phyloP scores from a whole-genome alignment of 495 filamentous ascomycete species.

The Hyphodiscus hymeniophilus region DNA sequence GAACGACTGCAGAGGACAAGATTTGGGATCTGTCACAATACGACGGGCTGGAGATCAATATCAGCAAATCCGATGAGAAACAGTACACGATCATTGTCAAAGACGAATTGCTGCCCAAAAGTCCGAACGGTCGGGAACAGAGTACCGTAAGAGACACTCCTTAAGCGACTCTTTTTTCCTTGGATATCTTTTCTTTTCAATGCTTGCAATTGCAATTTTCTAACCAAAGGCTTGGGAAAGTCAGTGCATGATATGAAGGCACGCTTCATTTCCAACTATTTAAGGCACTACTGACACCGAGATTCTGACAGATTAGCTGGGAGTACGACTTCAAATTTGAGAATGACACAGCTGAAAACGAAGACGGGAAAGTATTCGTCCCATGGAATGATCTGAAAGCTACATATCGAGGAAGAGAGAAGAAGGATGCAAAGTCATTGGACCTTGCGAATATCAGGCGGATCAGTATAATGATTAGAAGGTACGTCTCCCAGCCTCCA shows the following conservation, averaged over 20 bases:
- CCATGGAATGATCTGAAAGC: conserved; percentile 56
- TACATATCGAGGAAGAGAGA: conserved; percentile 62
- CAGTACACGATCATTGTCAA: conserved; percentile 67
- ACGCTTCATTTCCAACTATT: too few species aligned
- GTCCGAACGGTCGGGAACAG: conserved; percentile 53
- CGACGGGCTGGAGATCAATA: conserved; percentile 37
- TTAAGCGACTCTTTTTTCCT: too few species aligned
- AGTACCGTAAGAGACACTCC: too few species aligned
- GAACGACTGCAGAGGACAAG: conserved; percentile 43
- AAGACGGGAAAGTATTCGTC: conserved; percentile 32
- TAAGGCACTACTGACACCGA: too few species aligned
- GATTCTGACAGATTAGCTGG: too few species aligned
- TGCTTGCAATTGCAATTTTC: too few species aligned
- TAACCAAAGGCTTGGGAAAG: too few species aligned
- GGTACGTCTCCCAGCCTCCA: conserved; percentile 37
- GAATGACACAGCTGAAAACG: background rate
- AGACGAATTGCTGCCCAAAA: conserved; percentile 47
- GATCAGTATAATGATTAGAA: conserved; percentile 69
- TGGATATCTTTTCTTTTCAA: too few species aligned
- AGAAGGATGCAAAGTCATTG: conserved; percentile 45
- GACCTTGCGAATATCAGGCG: conserved; percentile 51
- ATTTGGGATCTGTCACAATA: conserved; percentile 49
- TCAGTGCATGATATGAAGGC: too few species aligned
- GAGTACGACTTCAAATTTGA: conserved; percentile 42
- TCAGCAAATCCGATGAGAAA: conserved; percentile 36